A percentile compares a stretch with the other conserved stretches of the same genome.
phyloP scores from a whole-genome alignment of 2,329 filamentous ascomycete genomes.

The Leptographium radiaticola region DNA sequence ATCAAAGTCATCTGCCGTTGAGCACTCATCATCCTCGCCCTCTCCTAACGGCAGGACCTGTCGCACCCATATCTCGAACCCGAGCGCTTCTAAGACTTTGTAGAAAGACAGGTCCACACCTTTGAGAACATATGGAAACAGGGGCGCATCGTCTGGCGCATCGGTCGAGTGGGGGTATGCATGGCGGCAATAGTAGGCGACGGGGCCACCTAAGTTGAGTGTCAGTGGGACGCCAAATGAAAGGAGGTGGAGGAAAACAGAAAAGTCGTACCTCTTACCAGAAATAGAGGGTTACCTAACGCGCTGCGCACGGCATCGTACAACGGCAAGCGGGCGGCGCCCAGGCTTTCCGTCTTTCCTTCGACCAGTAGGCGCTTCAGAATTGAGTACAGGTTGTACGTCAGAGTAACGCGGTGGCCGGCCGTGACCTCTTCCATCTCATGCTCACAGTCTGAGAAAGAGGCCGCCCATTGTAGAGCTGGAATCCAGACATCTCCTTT shows the following conservation, averaged over 20 bases:
- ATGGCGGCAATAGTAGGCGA: background rate
- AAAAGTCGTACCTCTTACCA: background rate
- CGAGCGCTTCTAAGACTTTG: background rate
- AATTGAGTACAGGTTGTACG: slow-evolving; percentile 39
- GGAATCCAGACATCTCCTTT: background rate
- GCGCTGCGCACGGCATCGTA: background rate
- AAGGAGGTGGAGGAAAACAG: no score
- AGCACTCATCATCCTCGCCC: background rate
- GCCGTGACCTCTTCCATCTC: slow-evolving; percentile 33
- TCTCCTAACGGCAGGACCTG: background rate
- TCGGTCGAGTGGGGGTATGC: background rate
- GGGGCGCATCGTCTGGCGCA: background rate
- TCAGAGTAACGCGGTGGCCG: slow-evolving; percentile 43
- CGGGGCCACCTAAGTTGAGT: background rate
- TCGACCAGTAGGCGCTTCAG: background rate
- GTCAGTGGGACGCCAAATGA: background rate
- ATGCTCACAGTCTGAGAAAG: slow-evolving; percentile 37
- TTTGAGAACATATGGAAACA: background rate
- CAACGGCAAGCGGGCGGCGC: background rate
- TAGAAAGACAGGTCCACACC: background rate
- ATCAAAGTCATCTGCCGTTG: background rate
- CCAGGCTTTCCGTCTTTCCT: background rate
- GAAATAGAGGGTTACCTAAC: background rate
- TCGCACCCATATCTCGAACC: background rate
- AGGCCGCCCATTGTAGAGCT: slow-evolving; percentile 30